Base-by-base conservation (phyloP, 2,329 filamentous ascomycete genomes). In the Ceratocystis smalleyi region DNA sequence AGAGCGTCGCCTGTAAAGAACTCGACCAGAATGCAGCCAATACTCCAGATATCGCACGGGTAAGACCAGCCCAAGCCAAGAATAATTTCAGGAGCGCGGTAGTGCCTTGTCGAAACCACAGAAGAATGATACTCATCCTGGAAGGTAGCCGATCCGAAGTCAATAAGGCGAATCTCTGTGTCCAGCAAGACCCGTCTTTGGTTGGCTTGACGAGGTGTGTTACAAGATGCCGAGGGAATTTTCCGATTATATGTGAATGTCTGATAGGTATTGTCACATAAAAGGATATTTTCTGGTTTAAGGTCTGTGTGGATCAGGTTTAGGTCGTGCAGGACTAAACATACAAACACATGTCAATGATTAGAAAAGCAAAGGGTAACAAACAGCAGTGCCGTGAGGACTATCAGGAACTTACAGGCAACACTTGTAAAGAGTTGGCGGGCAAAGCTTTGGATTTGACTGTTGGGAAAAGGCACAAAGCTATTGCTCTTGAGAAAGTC, bases 381-480 rank as follows among this genome's bases (percentile, higher is more conserved):
- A 40, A 40, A 2, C 35, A 40, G 12, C 10, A 40, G 35, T 4
- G 15, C 10, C 4, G 10, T 5, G 35, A 15, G 35, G 35, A 40
- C 7, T 47, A 40, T 30, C 15, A 27, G 30, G 19, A 49, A 84
- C 89, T 80, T 77, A 95, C 90, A 99, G 66, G 94, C 94, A 71
- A 99, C 95, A 71, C 92, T 97, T n/a, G 92, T 97, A 67, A 99
- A 88, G 17, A 99, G 79, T 73, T 99, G 94, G 61, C 92, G 85
- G 59, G 94, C 94, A 78, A 99, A 97, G 73, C 84, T 92, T 74
- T 97, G 94, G 66, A 99, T 99, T 75, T 99, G 94, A 69, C 91
- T 96, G 78, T 95, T 97, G 12, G 94, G 94, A 71, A 99, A 99
- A 0, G 94, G 94, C 19, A 96, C 91, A 72, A 99, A 99, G 68